These are phyloP conservation scores for Symbiodinium natans DNA, from an alignment of 73 alveolate species.

Conservation along the genomic window DNA sequence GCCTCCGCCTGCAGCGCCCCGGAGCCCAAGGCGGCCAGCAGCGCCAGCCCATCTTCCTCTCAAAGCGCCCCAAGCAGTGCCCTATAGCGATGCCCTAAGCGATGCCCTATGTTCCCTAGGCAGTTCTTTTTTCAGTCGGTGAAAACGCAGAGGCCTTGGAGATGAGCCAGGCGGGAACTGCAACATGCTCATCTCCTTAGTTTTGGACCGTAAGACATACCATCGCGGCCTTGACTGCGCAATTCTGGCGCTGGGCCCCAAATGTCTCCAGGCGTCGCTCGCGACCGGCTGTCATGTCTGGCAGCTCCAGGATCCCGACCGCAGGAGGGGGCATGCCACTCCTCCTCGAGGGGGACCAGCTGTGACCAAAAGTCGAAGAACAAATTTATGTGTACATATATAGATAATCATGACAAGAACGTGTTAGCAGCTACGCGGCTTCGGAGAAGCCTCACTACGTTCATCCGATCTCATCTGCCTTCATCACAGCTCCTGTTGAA, in stretches of 20 bases:
- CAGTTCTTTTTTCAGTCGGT: too few species aligned
- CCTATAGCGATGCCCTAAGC: neutral
- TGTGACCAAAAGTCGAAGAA: too few species aligned
- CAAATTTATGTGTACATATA: too few species aligned
- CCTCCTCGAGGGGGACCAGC: neutral
- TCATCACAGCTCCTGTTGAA: neutral
- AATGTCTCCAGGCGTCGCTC: neutral
- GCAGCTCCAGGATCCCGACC: neutral
- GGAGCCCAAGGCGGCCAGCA: neutral
- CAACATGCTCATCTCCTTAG: neutral
- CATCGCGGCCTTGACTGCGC: too few species aligned
- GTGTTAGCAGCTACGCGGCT: too few species aligned
- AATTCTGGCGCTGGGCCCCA: neutral
- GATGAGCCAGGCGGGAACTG: slow-evolving; percentile 1
- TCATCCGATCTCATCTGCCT: neutral
- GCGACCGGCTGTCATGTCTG: slow-evolving; percentile 9
- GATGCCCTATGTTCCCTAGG: neutral
- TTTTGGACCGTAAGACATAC: neutral
- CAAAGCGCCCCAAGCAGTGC: neutral
- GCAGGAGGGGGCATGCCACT: neutral
- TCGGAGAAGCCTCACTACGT: neutral
- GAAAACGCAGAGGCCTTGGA: neutral
- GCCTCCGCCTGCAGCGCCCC: neutral
- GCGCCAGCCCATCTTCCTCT: neutral
- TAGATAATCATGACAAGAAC: too few species aligned